Conservation (phyloP, 495 filamentous ascomycete genomes). For the Aspergillus funiculosus region DNA sequence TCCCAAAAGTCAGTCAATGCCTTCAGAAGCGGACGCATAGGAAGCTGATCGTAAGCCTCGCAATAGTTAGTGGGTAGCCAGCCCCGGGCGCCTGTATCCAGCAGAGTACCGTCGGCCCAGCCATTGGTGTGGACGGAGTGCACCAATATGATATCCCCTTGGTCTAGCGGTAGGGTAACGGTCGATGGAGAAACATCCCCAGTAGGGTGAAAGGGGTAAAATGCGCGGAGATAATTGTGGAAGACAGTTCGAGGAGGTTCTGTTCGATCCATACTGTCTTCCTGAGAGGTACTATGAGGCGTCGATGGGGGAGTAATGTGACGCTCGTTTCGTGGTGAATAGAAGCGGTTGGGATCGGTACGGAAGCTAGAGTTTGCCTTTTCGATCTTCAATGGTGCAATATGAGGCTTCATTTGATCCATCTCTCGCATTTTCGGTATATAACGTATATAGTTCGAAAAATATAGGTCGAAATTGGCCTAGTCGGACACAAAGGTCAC, state of each 20-base stretch:
- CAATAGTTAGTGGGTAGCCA: slow-evolving; percentile 99
- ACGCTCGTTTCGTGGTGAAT: slow-evolving; percentile 24
- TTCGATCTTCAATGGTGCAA: slow-evolving; percentile 68
- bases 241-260: slow-evolving; percentile 60
- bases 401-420: slow-evolving; percentile 45
- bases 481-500: slow-evolving; percentile 26
- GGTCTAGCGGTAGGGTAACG: slow-evolving; percentile 80
- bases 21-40: slow-evolving; percentile 78
- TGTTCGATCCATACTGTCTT: slow-evolving; percentile 46
- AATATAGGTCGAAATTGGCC: slow-evolving; percentile 4
- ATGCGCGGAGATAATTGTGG: slow-evolving; percentile 93
- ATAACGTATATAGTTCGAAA: slow-evolving; percentile 8
- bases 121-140: slow-evolving; percentile 98
- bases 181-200: slow-evolving; percentile 66
- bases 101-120: slow-evolving; percentile 96
- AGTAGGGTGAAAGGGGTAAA: slow-evolving; percentile 83
- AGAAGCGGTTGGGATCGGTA: slow-evolving; percentile 23
- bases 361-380: slow-evolving; percentile 52
- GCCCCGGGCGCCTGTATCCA: slow-evolving; percentile 80
- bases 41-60: slow-evolving; percentile 81
- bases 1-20: slow-evolving; percentile 93
- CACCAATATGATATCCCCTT: slow-evolving; percentile 87
- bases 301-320: slow-evolving; percentile 72
- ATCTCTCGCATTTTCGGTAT: slow-evolving; percentile 23
- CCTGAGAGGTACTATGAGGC: slow-evolving; percentile 55